Base-by-base conservation (phyloP, 2,329 filamentous ascomycete genomes). In the Pseudogymnoascus sp. region DNA sequence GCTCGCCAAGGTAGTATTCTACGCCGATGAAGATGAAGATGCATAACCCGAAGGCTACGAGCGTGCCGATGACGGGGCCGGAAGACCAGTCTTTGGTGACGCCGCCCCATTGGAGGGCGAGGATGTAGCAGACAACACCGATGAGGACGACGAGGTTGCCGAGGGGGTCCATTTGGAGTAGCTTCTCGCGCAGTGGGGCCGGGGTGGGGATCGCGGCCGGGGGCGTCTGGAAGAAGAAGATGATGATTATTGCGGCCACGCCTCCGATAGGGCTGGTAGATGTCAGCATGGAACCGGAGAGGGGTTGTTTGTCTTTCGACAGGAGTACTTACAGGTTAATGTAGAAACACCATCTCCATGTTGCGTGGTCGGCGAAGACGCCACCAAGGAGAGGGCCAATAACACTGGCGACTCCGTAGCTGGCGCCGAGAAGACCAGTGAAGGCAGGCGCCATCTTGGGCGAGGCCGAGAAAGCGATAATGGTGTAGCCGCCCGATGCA, bases 41-140 rank as follows among this genome's bases (percentile, higher is more conserved):
- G 11, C 71, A 31, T 2, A 66, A 4, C 3, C 45, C 55, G 55
- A 61, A 68, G n/a, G 74, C 75, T 37, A 78, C 74, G 33, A 78
- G 68, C 4, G 76, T 71, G 6, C 74, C 76, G 41, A 78, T 71
- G 52, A 78, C 72, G 14, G 65, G 60, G 37, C 71, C 70, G 0
- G 72, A 74, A 62, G 73, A 71, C 78, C 78, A 80, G 33, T 72
- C 62, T 59, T 78, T 69, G 71, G 72, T 72, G 14, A 71, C 65
- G 23, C 78, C 79, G 49, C 76, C 77, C 65, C 74, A 80, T 67
- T 80, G 77, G 1, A 81, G 70, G 26, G 77, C 78, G 2, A 81
- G 71, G 59, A 81, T 72, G 63, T 78, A 72, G 68, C 71, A 68
- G 68, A 80, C 65, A 69, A 74, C 68, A 69, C 72, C 68, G 66